Base-by-base conservation (phyloP, 345 rosid genomes). In the Eutrema heterophyllum region DNA sequence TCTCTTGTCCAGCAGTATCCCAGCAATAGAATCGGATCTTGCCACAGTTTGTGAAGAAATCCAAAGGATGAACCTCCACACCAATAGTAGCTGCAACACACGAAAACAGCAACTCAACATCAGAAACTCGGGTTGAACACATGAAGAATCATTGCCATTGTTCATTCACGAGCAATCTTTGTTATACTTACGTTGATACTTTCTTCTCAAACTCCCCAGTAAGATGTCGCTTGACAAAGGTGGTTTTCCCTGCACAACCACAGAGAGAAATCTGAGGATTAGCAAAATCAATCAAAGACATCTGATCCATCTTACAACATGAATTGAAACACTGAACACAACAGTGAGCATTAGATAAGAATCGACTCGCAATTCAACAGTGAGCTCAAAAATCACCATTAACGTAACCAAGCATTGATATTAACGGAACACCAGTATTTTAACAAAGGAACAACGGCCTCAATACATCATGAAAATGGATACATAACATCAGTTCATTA, bases 1-100 rank as follows among this genome's bases (percentile, higher is more conserved):
- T 91, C 84, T 91, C 98, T 62, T 94, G 98, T 94, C n/a, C n/a
- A n/a, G n/a, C n/a, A n/a, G n/a, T n/a, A n/a, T n/a, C 97, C 98
- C 97, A 94, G 85, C 97, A 91, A 79, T 94, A 88, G 66, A 94
- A 94, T 2, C 98, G 84, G 74, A 94, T 80, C 76, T 91, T 87
- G 13, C 98, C 98, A 32, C 95, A 88, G 81, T 91, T 94, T 0
- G 98, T 94, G 76, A 83, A 85, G 90, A 94, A 94, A 62, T 94
- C 98, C 80, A 94, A 59, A 0, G 98, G 97, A 73, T 89, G 98
- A 78, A 94, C 97, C 80, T 89, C 98, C 36, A 94, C 98, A 68
- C 96, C 98, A 49, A 94, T 91, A 2, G 98, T 94, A 56, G 97
- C 96, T 94, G 84, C 30, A 53, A 5, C 48, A 52, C 5, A 33